Evolutionary conservation across 129 eudicot species (phyloP).

Genomic region (Apium graveolens): DNA sequence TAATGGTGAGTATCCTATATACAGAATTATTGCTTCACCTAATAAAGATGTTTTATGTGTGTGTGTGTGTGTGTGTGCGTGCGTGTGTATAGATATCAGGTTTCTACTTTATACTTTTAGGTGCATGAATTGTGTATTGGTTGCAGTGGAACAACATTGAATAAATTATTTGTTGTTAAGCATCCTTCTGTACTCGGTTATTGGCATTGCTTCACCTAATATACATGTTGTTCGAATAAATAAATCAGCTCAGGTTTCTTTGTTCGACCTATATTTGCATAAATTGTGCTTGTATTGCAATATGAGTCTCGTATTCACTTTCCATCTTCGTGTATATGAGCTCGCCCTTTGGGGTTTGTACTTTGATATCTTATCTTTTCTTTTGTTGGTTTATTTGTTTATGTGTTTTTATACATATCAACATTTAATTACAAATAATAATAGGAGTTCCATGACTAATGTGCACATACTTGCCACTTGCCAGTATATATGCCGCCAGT

Average conservation of each 20-base stretch:
- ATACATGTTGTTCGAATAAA: neutral
- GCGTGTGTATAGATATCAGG: no score
- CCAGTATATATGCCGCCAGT: neutral
- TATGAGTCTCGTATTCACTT: neutral
- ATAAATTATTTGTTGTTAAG: constrained; percentile 69
- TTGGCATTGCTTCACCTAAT: neutral
- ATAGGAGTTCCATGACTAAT: no score
- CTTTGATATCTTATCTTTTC: neutral
- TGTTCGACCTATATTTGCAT: neutral
- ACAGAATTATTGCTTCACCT: neutral
- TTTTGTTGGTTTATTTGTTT: neutral
- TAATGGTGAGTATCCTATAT: constrained; percentile 44
- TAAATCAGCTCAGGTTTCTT: neutral
- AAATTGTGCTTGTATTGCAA: neutral
- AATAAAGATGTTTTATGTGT: no score
- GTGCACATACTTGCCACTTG: neutral
- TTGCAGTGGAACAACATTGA: constrained; percentile 34
- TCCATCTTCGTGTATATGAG: neutral
- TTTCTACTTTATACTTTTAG: no score
- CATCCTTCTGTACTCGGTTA: neutral
- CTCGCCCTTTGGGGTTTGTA: neutral
- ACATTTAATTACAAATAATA: neutral
- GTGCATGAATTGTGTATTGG: neutral
- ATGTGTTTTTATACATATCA: neutral
- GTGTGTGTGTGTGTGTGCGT: no score